Evolutionary conservation across 177 flowering plant genomes (phyloP), one percentile per base, ranked within the genome.

Genomic region (Vitis hybrid): DNA sequence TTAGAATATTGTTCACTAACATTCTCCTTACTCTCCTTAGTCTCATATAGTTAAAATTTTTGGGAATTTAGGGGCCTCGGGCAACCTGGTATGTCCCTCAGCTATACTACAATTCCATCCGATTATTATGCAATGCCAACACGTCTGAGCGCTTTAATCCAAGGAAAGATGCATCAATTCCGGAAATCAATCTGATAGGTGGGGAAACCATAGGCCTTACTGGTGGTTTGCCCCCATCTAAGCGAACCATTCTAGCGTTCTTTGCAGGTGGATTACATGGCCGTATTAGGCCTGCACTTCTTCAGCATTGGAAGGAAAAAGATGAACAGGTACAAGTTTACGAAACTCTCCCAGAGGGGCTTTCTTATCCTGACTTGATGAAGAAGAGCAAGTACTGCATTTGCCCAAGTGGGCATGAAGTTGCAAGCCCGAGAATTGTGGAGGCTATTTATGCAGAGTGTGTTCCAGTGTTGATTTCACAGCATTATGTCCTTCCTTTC

Each of bases 401-500:
- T 23, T 86, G 89, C 67, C 89, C 89, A 0, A 86, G 89, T 52
- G 89, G 89, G 7, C 78, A 83, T 56, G 89, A 86, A 62, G 89
- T 86, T 7, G 87, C 89, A 0, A 86, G 89, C 61, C 89, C 89
- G 2, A 51, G 89, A 21, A 64, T 83, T 1, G 85, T 78, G 21
- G 89, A 86, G 67, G 89, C 89, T 0, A 82, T 86, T 17, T 83
- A 83, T 55, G 70, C 86, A 9, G 89, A 79, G 40, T 86, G 87
- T 12, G 79, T 86, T 2, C 89, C 87, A 0, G 84, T 86, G 8
- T 55, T 86, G 65, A 79, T 86, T 3, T 86, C 87, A 0, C 77
- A 79, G 17, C 57, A 68, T 40, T 86, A 84, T 49, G 76, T 82
- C 4, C 77, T 77, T 1, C 89, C 89, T 3, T 83, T 86, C 50